Base-by-base conservation (phyloP, 805 yeast genomes). In the Nakazawaea wickerhamii region DNA sequence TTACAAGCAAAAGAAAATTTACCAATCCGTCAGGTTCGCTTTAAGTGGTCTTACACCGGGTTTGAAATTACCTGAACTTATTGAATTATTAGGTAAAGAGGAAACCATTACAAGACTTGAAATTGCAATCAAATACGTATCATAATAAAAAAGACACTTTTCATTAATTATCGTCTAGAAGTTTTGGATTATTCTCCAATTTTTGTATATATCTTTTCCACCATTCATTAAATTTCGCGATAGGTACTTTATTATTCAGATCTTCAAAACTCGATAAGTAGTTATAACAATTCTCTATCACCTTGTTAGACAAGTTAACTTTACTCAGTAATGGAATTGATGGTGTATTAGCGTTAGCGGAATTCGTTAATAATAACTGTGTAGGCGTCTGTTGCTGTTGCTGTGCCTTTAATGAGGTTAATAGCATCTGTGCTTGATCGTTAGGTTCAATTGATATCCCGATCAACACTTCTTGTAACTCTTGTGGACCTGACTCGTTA, bases 401-500 rank as follows among this genome's bases (percentile, higher is more conserved):
- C 46, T 55, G 45, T 49, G 38, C 48, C 54, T 46, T 20, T 61
- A 68, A 35, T 87, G 61, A 22, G 44, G 73, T 79, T 28, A 67
- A 23, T 3, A 43, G 18, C 3, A 22, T 61, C 46, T 77, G 75
- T 0, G 95, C 97, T 38, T 74, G 79, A 0, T 59, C 67, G 5
- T 76, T 71, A 0, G 95, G 84, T 56, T 91, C 99, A 11, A 91
- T 80, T 3, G 96, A 86, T n/a, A 93, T 85, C 0, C 99, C 99
- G 4, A 91, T 79, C 1, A 71, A 63, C 35, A 71, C 38, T 23
- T 41, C 43, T 13, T 39, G 44, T 22, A 32, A 35, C 9, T 61
- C 21, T 52, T 54, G 11, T 1, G 11, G 47, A 1, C 48, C 46
- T 23, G 58, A 48, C 36, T 63, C 67, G 1, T 65, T 64, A 36